phyloP scores from a whole-genome alignment of 768 basidiomycete species.

The Auricularia cornea region DNA sequence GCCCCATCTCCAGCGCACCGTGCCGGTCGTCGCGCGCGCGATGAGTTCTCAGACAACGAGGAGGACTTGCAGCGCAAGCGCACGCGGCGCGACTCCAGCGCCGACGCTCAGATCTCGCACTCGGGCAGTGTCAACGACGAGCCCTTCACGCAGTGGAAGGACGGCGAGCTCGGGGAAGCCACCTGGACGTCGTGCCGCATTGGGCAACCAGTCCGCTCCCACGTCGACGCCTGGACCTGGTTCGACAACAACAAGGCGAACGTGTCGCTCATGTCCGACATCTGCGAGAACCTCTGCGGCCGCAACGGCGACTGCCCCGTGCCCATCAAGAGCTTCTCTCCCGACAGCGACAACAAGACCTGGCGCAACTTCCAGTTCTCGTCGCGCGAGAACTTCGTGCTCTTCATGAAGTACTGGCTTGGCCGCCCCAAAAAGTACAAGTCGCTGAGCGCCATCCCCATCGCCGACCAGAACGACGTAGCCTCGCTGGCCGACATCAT shows the following conservation, averaged over 20 bases:
- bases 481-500: background rate
- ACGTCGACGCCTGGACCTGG: background rate
- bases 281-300: background rate
- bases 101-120: too few species aligned
- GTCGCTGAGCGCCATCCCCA: background rate
- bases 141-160: too few species aligned
- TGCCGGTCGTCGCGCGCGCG: too few species aligned
- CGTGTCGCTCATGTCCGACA: too few species aligned
- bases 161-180: background rate
- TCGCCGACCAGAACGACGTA: background rate
- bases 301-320: background rate
- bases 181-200: background rate
- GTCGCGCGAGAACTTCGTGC: background rate
- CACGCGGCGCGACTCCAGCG: too few species aligned
- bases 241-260: background rate
- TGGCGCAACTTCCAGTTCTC: background rate
- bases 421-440: background rate
- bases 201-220: background rate
- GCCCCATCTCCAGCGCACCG: too few species aligned
- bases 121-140: too few species aligned
- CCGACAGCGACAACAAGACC: background rate
- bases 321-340: background rate
- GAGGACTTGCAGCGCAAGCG: too few species aligned
- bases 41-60: too few species aligned
- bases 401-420: background rate